Evolutionary conservation across 306 rosid species (phyloP).

Genomic region (Trifolium repens): DNA sequence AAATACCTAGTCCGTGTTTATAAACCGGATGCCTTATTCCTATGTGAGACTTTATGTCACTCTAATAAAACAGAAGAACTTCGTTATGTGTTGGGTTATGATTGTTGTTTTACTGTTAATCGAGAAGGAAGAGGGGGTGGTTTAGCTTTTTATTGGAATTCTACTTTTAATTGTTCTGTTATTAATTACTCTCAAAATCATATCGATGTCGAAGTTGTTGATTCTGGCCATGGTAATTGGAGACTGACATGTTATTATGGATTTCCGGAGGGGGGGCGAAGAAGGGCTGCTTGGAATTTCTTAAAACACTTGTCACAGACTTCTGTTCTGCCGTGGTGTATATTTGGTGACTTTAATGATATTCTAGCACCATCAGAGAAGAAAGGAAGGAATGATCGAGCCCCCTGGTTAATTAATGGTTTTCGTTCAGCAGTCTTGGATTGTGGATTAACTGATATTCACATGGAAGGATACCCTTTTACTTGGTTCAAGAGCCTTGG

Average conservation of each 20-base stretch:
- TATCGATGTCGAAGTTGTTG: background rate
- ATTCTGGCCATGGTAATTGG: background rate
- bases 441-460: background rate
- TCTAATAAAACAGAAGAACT: background rate
- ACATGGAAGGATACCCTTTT: background rate
- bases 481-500: background rate
- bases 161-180: background rate
- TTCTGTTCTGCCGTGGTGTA: background rate
- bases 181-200: background rate
- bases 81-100: background rate
- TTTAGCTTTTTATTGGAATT: background rate
- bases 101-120: background rate
- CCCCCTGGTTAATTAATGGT: background rate
- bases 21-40: background rate
- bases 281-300: background rate
- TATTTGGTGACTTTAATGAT: background rate
- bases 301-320: background rate
- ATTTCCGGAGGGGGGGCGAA: background rate
- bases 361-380: background rate
- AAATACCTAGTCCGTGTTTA: background rate
- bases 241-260: background rate
- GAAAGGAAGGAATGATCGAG: background rate
- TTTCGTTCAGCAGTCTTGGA: background rate
- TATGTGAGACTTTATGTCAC: background rate
- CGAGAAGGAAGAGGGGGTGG: background rate